Conservation (phyloP, 169 alveolate genomes). For the Plasmodium ovale region DNA sequence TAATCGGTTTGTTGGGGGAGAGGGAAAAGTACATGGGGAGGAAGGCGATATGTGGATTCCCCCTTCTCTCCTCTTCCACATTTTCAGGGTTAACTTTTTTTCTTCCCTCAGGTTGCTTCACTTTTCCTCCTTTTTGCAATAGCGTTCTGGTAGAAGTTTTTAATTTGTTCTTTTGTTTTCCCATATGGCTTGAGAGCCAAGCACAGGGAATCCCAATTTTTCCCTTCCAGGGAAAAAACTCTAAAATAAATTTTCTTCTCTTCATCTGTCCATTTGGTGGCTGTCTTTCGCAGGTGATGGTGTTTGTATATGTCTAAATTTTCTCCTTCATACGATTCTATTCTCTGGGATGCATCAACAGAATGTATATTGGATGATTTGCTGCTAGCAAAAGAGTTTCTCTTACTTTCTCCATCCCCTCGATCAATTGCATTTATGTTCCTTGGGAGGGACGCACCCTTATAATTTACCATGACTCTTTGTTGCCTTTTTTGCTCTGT, state of each 20-base stretch:
- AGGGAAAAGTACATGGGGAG: no score
- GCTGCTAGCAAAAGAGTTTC: constrained; percentile 2
- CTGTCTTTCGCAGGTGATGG: constrained; percentile 45
- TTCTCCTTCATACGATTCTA: constrained; percentile 42
- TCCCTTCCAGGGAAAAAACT: constrained; percentile 63
- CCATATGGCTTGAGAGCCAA: constrained; percentile 76
- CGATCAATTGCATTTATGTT: background rate
- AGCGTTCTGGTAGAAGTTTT: constrained; percentile 77
- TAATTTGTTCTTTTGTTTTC: constrained; percentile 78
- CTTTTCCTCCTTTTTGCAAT: constrained; percentile 41
- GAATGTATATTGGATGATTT: constrained; percentile 6
- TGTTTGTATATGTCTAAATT: constrained; percentile 14
- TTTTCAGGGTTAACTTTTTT: no score
- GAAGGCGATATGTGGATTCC: no score
- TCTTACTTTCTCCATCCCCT: background rate
- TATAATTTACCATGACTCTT: background rate
- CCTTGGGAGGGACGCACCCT: background rate
- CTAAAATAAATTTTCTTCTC: constrained; percentile 74
- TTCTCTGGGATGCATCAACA: background rate
- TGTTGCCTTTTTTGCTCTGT: background rate
- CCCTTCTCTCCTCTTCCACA: no score
- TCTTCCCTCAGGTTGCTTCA: no score
- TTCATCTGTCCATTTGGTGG: constrained; percentile 77
- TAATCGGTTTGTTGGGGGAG: no score
- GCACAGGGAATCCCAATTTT: constrained; percentile 75